Evolutionary conservation across 495 filamentous ascomycete genomes (phyloP).

Genomic region (Penicillium goetzii): DNA sequence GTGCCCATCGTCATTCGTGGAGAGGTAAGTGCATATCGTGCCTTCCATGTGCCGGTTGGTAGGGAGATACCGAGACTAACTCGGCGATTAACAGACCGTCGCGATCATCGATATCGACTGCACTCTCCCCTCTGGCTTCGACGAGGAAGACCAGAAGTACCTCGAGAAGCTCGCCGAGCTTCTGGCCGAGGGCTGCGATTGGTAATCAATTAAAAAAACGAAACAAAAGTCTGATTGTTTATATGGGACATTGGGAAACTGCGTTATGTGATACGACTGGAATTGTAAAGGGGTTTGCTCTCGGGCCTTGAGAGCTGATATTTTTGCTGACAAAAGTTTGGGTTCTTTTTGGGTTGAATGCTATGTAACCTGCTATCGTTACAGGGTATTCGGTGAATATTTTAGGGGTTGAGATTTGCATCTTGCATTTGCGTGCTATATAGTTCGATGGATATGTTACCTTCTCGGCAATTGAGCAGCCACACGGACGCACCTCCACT

Average conservation of each 20-base stretch:
- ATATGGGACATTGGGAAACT: slow-evolving; percentile 5
- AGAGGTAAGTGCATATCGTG: slow-evolving; percentile 49
- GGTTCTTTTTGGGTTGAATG: background rate
- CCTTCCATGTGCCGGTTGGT: slow-evolving; percentile 1
- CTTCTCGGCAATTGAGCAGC: background rate
- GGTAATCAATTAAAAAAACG: slow-evolving; percentile 44
- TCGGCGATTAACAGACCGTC: slow-evolving; percentile 58
- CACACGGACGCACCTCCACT: background rate
- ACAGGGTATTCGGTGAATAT: background rate
- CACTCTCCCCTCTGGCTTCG: slow-evolving; percentile 69
- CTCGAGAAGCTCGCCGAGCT: slow-evolving; percentile 72
- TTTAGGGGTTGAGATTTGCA: background rate
- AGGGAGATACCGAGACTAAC: background rate
- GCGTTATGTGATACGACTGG: slow-evolving; percentile 20
- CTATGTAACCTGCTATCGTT: slow-evolving; percentile 10
- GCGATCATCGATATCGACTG: slow-evolving; percentile 93
- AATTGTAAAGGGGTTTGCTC: background rate
- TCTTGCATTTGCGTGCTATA: background rate
- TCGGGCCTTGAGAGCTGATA: background rate
- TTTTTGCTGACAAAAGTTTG: slow-evolving; percentile 12
- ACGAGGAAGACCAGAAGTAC: slow-evolving; percentile 68
- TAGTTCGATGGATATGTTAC: slow-evolving; percentile 2
- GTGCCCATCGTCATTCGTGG: slow-evolving; percentile 71
- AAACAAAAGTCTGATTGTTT: slow-evolving; percentile 3
- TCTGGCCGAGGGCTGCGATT: slow-evolving; percentile 72